Evolutionary conservation across 1,284 basidiomycete species (phyloP).

Genomic region (Melampsora larici-populina): DNA sequence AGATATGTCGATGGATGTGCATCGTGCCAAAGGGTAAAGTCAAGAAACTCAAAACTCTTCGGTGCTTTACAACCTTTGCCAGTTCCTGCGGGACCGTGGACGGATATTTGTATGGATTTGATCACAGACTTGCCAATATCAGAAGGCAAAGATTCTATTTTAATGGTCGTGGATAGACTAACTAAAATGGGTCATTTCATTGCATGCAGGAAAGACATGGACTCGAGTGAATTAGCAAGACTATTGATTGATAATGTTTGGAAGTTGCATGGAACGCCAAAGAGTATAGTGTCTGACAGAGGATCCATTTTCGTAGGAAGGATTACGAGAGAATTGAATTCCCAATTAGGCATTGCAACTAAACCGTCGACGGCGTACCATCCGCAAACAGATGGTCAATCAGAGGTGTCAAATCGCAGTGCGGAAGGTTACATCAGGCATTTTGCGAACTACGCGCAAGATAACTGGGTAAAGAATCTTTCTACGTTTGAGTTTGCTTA

Average conservation of each 20-base stretch:
- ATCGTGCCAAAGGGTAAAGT: constrained; percentile 1
- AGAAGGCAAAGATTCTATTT: constrained; percentile 54
- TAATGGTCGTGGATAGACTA: constrained; percentile 56
- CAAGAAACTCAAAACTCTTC: not conserved
- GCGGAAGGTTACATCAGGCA: not conserved
- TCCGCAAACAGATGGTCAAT: too few species aligned
- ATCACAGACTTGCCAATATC: constrained; percentile 57
- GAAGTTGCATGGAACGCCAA: too few species aligned
- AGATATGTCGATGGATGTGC: constrained; percentile 44
- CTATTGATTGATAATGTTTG: too few species aligned
- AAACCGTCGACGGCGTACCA: not conserved
- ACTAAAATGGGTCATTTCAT: too few species aligned
- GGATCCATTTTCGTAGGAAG: constrained; percentile 41
- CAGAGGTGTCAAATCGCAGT: not conserved
- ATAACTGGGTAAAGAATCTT: not conserved
- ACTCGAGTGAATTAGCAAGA: too few species aligned
- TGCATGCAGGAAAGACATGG: too few species aligned
- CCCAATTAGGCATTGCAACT: not conserved
- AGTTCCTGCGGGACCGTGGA: too few species aligned
- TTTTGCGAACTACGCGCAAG: not conserved
- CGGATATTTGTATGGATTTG: constrained; percentile 58
- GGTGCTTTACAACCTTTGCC: constrained; percentile 56
- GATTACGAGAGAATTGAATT: not conserved
- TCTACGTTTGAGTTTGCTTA: not conserved
- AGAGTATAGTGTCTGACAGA: too few species aligned